Evolutionary conservation across 805 yeast genomes (phyloP).

Genomic region (Candida andamanensis): DNA sequence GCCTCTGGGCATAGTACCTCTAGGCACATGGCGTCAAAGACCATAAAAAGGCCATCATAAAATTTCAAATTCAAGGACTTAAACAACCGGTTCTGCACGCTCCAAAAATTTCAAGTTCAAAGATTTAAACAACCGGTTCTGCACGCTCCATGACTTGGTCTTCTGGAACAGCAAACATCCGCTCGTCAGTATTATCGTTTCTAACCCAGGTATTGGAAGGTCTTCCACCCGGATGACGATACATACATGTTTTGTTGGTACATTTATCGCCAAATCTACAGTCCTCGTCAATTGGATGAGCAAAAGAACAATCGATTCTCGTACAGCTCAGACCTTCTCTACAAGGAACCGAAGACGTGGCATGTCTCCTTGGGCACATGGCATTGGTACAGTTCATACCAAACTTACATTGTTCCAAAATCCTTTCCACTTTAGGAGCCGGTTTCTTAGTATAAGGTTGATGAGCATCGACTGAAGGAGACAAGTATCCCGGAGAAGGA

Average conservation of each 20-base stretch:
- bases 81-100: neutral
- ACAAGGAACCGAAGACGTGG: conserved; percentile 65
- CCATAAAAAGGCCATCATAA: too few species aligned
- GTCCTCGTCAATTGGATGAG: conserved; percentile 74
- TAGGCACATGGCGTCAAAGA: too few species aligned
- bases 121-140: too few species aligned
- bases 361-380: conserved; percentile 81
- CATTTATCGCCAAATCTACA: conserved; percentile 81
- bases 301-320: conserved; percentile 74
- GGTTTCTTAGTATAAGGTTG: conserved; percentile 3
- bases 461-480: conserved; percentile 14
- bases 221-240: conserved; percentile 79
- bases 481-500: conserved; percentile 57
- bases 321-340: conserved; percentile 78
- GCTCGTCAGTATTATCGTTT: conserved; percentile 43
- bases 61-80: neutral
- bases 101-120: neutral
- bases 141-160: conserved; percentile 69
- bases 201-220: conserved; percentile 34
- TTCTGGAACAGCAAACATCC: conserved; percentile 76
- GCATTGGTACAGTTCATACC: conserved; percentile 72
- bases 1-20: too few species aligned
- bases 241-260: conserved; percentile 65
- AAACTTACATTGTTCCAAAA: conserved; percentile 79
- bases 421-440: conserved; percentile 15